Evolutionary conservation across 768 basidiomycete genomes (phyloP), one percentile per base, ranked within the genome.

Genomic region (Lactifluus echinatus): DNA sequence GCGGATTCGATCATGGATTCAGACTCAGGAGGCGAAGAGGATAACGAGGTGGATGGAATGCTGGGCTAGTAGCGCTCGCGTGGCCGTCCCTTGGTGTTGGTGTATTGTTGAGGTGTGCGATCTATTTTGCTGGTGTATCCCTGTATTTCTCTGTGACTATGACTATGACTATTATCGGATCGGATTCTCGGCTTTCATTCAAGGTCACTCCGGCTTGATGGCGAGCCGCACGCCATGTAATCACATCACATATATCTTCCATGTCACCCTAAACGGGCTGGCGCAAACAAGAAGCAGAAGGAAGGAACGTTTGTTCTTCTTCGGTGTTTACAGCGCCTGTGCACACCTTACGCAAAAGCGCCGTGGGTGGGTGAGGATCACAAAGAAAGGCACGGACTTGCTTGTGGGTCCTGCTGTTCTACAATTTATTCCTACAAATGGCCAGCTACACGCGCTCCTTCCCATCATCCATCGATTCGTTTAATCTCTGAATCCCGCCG

Each of bases 1-100:
- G 50, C 51, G 8, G 62, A 63, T 48, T 63, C 62, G n/a, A 63
- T 61, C 53, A 51, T 63, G 17, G 62, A 57, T 43, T 63, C 62
- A 3, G 60, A 53, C 14, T 44, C 52, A 15, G 58, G 50, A 39
- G 43, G 53, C 8, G 60, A 57, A 21, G 62, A 61, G 39, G 60
- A 61, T 29, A 50, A 45, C 1, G 62, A 63, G 53, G 62, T 63
- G 33, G 62, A 63, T 36, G 62, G 52, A 12, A 51, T 63, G 60
- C 45, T 63, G 21, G 62, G 48, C 48, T 48, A 59, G 40, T 49
- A 48, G 23, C 34, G 26, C 10, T 31, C 11, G 26, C 40, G 17
- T 29, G 33, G 23, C 23, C 10, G 28, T 43, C 45, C 7, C 8
- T 31, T 36, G 44, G 21, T 39, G 31, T 31, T n/a, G n/a, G n/a